These are phyloP conservation scores for Drosera spatulata DNA, from an alignment of 179 eudicot genomes.

Conservation along the genomic window DNA sequence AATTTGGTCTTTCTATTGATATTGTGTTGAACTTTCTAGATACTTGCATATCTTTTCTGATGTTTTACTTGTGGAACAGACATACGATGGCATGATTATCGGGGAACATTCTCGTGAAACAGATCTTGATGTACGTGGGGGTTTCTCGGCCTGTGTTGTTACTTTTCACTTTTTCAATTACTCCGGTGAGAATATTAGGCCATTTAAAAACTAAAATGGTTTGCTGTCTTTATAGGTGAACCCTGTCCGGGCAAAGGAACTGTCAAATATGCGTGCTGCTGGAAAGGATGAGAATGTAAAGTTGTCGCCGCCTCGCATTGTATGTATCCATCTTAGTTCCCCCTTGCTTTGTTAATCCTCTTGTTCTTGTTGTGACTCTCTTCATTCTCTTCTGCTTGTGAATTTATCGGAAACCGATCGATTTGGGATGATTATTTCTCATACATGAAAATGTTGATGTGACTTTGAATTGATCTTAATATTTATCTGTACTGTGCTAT, in stretches of 20 bases:
- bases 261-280: constrained; percentile 70
- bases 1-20: no score
- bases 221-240: constrained; percentile 45
- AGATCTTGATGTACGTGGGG: constrained; percentile 81
- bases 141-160: constrained; percentile 1
- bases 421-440: no score
- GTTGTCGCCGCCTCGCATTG: constrained; percentile 87
- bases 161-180: no score
- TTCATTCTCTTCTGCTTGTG: not conserved
- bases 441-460: no score
- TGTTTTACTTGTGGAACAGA: constrained; percentile 26
- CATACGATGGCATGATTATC: constrained; percentile 96
- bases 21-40: no score
- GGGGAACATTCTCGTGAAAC: constrained; percentile 96
- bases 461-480: no score
- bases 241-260: constrained; percentile 79
- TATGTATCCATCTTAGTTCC: constrained; percentile 25
- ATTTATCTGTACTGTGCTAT: no score
- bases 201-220: not conserved
- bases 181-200: no score
- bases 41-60: constrained; percentile 3
- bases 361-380: not conserved
- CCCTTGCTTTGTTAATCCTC: not conserved
- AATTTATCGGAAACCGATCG: no score
- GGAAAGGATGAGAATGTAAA: constrained; percentile 83